phyloP scores from a whole-genome alignment of 2,329 filamentous ascomycete species.

The Trichoderma citrinoviride region DNA sequence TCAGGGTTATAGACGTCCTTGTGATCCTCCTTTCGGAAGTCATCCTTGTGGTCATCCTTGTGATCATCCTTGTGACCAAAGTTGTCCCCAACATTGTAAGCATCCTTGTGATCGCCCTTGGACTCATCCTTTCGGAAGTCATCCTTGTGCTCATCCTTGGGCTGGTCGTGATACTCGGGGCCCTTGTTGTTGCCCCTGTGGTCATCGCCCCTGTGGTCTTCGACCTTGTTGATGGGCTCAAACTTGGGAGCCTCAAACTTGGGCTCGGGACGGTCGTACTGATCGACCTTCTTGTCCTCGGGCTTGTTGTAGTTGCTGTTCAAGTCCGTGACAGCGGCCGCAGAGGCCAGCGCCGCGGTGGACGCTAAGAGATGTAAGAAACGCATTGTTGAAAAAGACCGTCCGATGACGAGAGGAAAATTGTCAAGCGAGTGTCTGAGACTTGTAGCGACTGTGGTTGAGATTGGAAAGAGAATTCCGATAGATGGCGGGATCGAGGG shows the following conservation, averaged over 20 bases:
- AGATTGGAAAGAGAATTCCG: background rate
- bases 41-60: background rate
- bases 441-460: conserved; percentile 1
- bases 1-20: too few relatives aligned
- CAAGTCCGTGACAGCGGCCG: conserved; percentile 31
- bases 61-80: background rate
- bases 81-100: background rate
- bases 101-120: background rate
- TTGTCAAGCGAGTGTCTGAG: conserved; percentile 3
- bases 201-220: background rate
- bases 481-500: conserved; percentile 18
- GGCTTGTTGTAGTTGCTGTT: conserved; percentile 11
- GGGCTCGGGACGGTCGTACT: background rate
- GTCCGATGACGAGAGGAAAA: conserved; percentile 17
- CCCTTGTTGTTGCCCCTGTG: background rate
- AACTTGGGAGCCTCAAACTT: background rate
- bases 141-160: conserved; percentile 11
- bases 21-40: too few relatives aligned
- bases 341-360: conserved; percentile 34
- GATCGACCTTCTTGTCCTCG: background rate
- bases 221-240: background rate
- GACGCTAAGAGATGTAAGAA: conserved; percentile 35
- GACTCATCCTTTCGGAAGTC: background rate
- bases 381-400: conserved; percentile 35
- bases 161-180: background rate